Evolutionary conservation across 257 asterid species (phyloP), one percentile per base, ranked within the genome.

Genomic region (Gentiana dahurica): DNA sequence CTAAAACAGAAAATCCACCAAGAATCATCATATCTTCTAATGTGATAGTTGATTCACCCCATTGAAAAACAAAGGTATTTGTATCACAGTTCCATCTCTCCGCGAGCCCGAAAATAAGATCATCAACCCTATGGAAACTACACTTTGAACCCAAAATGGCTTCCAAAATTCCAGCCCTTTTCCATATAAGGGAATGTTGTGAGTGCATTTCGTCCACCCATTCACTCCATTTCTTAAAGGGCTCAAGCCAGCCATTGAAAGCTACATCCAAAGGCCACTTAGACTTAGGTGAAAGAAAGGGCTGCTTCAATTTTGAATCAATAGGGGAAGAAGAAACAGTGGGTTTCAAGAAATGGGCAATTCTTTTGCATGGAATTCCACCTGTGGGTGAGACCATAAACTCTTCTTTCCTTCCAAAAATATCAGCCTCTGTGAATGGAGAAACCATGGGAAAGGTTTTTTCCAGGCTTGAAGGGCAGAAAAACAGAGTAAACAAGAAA

Each of bases 1-100:
- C 86, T 13, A 68, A 15, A 55, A 69, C 68, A 34, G 83, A 67
- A 11, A 56, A 64, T 8, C 86, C 81, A 3, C 79, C 83, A 38
- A 79, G 68, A 36, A 73, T 15, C 65, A 65, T n/a, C 49, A 71
- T 24, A 51, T 76, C 86, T 47, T 76, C 86, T 33, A 76, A 52
- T 1, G 79, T 76, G 1, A 79, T 49, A 2, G 73, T 76, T 8
- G 73, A 68, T 59, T 79, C 82, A 7, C 86, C 86, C 82, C 82
- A 79, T 0, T 74, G 78, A 48, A 79, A 76, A 0, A 76, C 13
- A 10, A 76, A 79, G 0, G 76, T 70, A 52, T 68, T 76, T 2
- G 82, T 73, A 1, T 73, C 73, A 10, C 68, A 51, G 32, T 63
- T 54, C 83, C 83, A 79, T 10, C 75, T 69, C 36, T 77, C 79